Conservation (phyloP, 2,329 filamentous ascomycete genomes). For the Trichoderma sp. region DNA sequence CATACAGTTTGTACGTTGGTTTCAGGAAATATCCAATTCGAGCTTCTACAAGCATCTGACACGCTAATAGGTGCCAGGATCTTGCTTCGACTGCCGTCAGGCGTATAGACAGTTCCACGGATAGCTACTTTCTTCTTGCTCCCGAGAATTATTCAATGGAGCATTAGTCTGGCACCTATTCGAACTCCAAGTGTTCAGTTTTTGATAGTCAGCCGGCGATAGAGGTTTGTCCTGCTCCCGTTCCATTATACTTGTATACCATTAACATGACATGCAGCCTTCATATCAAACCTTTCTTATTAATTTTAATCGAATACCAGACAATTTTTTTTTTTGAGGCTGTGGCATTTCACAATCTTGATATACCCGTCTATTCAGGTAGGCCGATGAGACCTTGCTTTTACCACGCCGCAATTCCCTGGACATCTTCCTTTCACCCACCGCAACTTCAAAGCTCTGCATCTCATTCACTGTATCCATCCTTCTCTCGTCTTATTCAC, state of each 20-base stretch:
- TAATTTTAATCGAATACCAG: neutral
- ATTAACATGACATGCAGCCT: neutral
- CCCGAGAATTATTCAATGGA: neutral
- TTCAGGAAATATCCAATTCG: neutral
- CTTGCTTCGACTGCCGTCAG: neutral
- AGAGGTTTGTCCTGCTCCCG: neutral
- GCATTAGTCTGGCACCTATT: neutral
- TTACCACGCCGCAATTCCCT: neutral
- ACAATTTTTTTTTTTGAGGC: neutral
- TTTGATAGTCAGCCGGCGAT: neutral
- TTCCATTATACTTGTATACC: neutral
- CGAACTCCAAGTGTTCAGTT: neutral
- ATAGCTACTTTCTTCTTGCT: neutral
- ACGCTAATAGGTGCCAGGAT: neutral
- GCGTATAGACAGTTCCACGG: neutral
- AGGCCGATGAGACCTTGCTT: neutral
- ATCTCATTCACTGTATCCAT: neutral
- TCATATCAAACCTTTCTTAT: neutral
- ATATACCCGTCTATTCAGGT: neutral
- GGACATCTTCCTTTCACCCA: neutral
- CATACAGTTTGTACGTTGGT: neutral
- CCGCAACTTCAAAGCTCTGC: neutral
- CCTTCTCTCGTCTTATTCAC: too few species aligned
- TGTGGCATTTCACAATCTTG: neutral
- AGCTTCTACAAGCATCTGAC: neutral